Base-by-base conservation (phyloP, 768 basidiomycete genomes). In the Phaffia australis region DNA sequence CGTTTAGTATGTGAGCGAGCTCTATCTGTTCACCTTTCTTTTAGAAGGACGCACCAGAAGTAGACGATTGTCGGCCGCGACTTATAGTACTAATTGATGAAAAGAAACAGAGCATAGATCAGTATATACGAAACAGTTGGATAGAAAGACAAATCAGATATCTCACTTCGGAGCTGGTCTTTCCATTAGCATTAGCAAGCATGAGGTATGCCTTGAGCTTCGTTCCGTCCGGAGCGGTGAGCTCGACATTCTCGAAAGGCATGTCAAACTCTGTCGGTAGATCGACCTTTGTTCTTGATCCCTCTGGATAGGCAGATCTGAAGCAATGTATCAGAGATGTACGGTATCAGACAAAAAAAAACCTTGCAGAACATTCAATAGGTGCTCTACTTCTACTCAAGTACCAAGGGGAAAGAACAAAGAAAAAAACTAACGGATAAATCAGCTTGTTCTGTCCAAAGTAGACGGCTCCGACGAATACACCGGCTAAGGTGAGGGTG, bases 191-290 rank as follows among this genome's bases (percentile, higher is more conserved):
- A 48, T 50, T 49, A 29, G 66, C 60, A 80, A 76, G 72, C 27
- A 97, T 81, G 21, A 95, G 77, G 75, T 89, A 98, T 54, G 86
- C 87, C 71, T 82, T 81, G 65, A 98, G 76, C 6, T 81, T 82
- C 42, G 92, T 70, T 3, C 81, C 80, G 71, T 97, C 94, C 0
- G 85, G 77, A 0, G 90, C 88, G 60, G 79, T 78, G 54, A 98
- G 79, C 1, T 81, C 80, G 7, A 95, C 75, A 64, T 89, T 84
- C 71, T 89, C 82, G 75, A 87, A 93, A 0, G 84, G 81, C 19
- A 95, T 75, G 1, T 83, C 85, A 65, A 81, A 87, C 47, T 87
- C 83, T 18, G 32, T 47, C 21, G 67, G 67, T 21, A 23, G 32
- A 25, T 62, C 62, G 18, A 69, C 67, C 0, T 25, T 60, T 29